Percentiles rank a stretch among this genome's conserved stretches.
These are phyloP conservation scores for Saccharomycopsis guyanensis DNA, from an alignment of 805 yeast species.

Conservation along the genomic window DNA sequence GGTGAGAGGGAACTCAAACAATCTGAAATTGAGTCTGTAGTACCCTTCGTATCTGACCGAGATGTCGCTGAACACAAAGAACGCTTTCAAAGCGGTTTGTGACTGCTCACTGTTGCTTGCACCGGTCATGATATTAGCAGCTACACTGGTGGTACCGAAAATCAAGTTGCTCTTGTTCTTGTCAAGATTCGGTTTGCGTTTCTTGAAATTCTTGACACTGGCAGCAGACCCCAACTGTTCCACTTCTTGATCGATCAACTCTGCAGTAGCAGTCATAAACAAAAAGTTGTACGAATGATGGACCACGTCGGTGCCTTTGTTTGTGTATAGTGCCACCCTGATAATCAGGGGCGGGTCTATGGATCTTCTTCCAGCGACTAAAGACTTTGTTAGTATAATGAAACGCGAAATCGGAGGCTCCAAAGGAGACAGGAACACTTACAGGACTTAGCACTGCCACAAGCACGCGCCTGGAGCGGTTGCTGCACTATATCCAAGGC, in stretches of 20 bases:
- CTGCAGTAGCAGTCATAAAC: slow-evolving; percentile 19
- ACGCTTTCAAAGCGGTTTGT: slow-evolving; percentile 11
- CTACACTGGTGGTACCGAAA: slow-evolving; percentile 17
- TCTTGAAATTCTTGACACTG: slow-evolving; percentile 16
- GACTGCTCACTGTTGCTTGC: background rate
- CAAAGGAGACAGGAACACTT: slow-evolving; percentile 11
- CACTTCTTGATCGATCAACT: slow-evolving; percentile 15
- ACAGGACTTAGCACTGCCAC: slow-evolving; percentile 29
- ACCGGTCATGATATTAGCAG: slow-evolving; percentile 12
- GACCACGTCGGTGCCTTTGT: slow-evolving; percentile 8
- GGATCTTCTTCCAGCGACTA: slow-evolving; percentile 16
- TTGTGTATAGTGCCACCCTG: slow-evolving; percentile 7
- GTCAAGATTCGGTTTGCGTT: slow-evolving; percentile 17
- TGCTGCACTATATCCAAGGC: slow-evolving; percentile 26
- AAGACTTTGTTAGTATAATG: slow-evolving; percentile 3
- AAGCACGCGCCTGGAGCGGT: slow-evolving; percentile 30
- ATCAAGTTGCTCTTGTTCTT: slow-evolving; percentile 13
- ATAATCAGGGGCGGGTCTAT: slow-evolving; percentile 19
- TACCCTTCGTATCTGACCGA: slow-evolving; percentile 18
- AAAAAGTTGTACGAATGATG: slow-evolving; percentile 17
- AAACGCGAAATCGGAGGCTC: background rate
- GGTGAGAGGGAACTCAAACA: slow-evolving; percentile 14
- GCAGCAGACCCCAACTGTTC: slow-evolving; percentile 16
- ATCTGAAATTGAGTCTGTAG: slow-evolving; percentile 13
- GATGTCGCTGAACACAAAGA: slow-evolving; percentile 18